These are phyloP conservation scores for Chlorella sp. DNA, from an alignment of 139 green algal genomes.

Conservation along the genomic window DNA sequence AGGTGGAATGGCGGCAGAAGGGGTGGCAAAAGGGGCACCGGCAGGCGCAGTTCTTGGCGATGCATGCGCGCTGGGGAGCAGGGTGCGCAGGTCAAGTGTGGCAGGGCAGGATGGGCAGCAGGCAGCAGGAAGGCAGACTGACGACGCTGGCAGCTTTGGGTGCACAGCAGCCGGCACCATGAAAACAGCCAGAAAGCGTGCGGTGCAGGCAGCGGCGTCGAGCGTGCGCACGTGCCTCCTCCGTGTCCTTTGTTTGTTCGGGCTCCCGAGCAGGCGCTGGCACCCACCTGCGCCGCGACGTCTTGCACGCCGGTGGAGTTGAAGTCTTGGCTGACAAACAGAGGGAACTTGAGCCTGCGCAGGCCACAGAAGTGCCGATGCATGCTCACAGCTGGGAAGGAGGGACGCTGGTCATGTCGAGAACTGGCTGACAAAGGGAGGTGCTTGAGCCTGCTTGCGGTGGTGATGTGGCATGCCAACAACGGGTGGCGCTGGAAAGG, in stretches of 20 bases:
- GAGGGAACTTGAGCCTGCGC: slow-evolving; percentile 58
- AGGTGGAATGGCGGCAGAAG: neutral
- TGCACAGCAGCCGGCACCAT: neutral
- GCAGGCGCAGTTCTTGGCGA: neutral
- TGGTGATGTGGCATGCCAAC: neutral
- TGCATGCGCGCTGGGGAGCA: neutral
- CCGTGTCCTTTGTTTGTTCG: neutral
- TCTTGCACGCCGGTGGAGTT: slow-evolving; percentile 31
- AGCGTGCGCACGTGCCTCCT: too few species aligned
- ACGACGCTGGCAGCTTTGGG: too few species aligned
- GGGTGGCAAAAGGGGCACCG: neutral
- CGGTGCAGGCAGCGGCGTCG: neutral
- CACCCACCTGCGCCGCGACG: slow-evolving; percentile 10
- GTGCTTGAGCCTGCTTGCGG: neutral
- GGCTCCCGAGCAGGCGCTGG: neutral
- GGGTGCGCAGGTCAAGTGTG: neutral
- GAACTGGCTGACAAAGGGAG: neutral
- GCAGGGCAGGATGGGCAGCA: neutral
- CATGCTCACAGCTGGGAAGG: too few species aligned
- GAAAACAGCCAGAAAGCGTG: neutral
- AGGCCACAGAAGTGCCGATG: neutral
- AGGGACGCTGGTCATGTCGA: neutral
- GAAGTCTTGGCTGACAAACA: slow-evolving; percentile 64
- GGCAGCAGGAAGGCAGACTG: too few species aligned
- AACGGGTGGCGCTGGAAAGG: neutral